Percentiles rank a stretch among this genome's conserved stretches.
These are phyloP conservation scores for Aspergillus nanangensis DNA, from an alignment of 495 filamentous ascomycete genomes.

Conservation along the genomic window DNA sequence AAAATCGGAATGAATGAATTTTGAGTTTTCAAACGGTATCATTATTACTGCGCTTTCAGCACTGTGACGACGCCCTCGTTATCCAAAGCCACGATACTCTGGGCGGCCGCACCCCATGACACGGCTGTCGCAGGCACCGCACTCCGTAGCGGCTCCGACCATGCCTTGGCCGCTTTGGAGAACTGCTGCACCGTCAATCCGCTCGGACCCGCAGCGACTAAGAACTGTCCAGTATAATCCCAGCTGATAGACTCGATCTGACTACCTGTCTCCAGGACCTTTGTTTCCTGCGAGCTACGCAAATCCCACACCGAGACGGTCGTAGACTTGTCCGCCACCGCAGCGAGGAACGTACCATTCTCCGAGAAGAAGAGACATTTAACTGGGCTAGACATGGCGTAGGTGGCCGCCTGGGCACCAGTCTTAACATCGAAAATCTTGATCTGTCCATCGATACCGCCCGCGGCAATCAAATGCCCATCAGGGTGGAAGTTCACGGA, in stretches of 20 bases:
- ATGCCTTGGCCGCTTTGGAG: conserved; percentile 73
- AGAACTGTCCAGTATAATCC: conserved; percentile 95
- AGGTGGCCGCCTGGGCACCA: conserved; percentile 64
- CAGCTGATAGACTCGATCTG: conserved; percentile 68
- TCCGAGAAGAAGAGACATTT: conserved; percentile 83
- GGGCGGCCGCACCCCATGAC: conserved; percentile 72
- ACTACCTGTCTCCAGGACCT: conserved; percentile 78
- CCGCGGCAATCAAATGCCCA: conserved; percentile 86
- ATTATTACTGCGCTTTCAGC: conserved; percentile 44
- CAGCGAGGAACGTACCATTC: conserved; percentile 94
- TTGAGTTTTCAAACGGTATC: conserved; percentile 23
- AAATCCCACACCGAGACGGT: conserved; percentile 86
- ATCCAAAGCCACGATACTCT: conserved; percentile 68
- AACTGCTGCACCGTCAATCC: conserved; percentile 87
- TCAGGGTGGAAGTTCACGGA: conserved; percentile 89
- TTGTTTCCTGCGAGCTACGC: conserved; percentile 71
- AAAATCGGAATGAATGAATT: conserved; percentile 21
- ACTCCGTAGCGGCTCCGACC: conserved; percentile 80
- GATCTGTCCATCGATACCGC: conserved; percentile 69
- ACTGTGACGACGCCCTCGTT: conserved; percentile 69
- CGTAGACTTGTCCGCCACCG: conserved; percentile 64
- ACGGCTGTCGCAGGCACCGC: conserved; percentile 70
- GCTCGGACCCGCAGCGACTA: conserved; percentile 74
- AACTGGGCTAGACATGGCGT: conserved; percentile 62
- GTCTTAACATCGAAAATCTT: conserved; percentile 81